Conservation (phyloP, 306 rosid species). For the Acacia melanoxylon region DNA sequence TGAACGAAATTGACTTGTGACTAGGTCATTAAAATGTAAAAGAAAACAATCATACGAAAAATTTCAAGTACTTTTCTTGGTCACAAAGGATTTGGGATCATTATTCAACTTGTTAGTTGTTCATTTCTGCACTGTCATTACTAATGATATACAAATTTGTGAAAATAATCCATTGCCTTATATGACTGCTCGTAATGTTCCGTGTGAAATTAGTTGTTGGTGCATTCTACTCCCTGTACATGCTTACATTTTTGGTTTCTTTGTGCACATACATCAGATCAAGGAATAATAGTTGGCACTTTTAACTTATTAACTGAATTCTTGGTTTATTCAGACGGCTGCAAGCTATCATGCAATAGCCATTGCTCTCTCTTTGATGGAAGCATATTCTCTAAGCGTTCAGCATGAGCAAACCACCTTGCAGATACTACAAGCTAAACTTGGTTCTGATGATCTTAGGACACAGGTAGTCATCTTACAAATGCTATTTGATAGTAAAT, state of each 20-base stretch:
- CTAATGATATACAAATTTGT: slow-evolving; percentile 9
- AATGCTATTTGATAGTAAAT: slow-evolving; percentile 11
- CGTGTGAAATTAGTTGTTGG: neutral
- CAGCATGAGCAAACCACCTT: slow-evolving; percentile 98
- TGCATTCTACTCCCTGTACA: slow-evolving; percentile 5
- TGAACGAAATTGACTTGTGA: neutral
- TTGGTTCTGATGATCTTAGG: slow-evolving; percentile 92
- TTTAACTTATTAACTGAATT: slow-evolving; percentile 26
- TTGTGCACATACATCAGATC: slow-evolving; percentile 21
- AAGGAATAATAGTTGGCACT: neutral
- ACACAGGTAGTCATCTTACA: slow-evolving; percentile 63
- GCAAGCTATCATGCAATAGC: slow-evolving; percentile 99
- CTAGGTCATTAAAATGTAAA: neutral
- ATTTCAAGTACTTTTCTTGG: slow-evolving; percentile 7
- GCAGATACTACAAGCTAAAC: slow-evolving; percentile 94
- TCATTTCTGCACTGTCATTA: neutral
- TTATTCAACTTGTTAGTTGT: neutral
- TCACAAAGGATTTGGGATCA: neutral
- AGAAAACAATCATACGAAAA: neutral
- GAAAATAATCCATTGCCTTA: slow-evolving; percentile 1
- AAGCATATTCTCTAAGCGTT: slow-evolving; percentile 92
- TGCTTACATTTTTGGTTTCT: slow-evolving; percentile 19
- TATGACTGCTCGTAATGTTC: neutral
- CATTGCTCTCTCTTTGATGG: slow-evolving; percentile 98
- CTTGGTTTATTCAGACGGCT: slow-evolving; percentile 71